Percentiles rank a stretch among this genome's conserved stretches.
Evolutionary conservation across 2,329 filamentous ascomycete species (phyloP).

Genomic region (Orbilia brochopaga): DNA sequence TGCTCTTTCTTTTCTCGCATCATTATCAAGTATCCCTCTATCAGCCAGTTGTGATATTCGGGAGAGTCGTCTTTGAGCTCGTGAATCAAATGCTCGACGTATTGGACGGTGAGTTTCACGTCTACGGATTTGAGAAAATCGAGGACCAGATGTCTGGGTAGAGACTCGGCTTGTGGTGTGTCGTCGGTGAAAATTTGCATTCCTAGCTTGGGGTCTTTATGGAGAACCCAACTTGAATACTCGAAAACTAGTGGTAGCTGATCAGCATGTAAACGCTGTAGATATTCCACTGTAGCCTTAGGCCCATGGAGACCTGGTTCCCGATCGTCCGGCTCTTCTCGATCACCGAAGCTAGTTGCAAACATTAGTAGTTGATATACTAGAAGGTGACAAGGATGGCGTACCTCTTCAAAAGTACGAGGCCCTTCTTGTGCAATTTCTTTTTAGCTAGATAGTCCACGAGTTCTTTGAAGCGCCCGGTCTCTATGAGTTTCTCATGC

Average conservation of each 20-base stretch:
- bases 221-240: slow-evolving; percentile 86
- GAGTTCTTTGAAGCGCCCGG: slow-evolving; percentile 85
- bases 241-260: slow-evolving; percentile 90
- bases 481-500: slow-evolving; percentile 87
- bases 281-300: slow-evolving; percentile 80
- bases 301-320: slow-evolving; percentile 73
- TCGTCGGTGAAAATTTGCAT: slow-evolving; percentile 95
- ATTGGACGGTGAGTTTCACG: slow-evolving; percentile 73
- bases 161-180: slow-evolving; percentile 88
- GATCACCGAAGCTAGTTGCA: slow-evolving; percentile 54
- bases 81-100: slow-evolving; percentile 87
- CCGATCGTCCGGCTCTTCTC: slow-evolving; percentile 53
- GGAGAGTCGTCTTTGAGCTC: slow-evolving; percentile 84
- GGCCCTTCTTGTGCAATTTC: slow-evolving; percentile 83
- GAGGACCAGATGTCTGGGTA: slow-evolving; percentile 78
- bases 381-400: slow-evolving; percentile 57
- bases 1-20: slow-evolving; percentile 60
- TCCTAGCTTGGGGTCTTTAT: slow-evolving; percentile 72
- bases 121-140: slow-evolving; percentile 75
- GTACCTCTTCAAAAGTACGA: slow-evolving; percentile 78
- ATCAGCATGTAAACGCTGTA: slow-evolving; percentile 86
- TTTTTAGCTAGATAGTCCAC: slow-evolving; percentile 99
- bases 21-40: slow-evolving; percentile 71
- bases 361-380: slow-evolving; percentile 1
- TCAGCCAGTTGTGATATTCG: slow-evolving; percentile 83